Evolutionary conservation across 305 asterid species (phyloP), one percentile per base, ranked within the genome.

Genomic region (Nicotiana rustica): DNA sequence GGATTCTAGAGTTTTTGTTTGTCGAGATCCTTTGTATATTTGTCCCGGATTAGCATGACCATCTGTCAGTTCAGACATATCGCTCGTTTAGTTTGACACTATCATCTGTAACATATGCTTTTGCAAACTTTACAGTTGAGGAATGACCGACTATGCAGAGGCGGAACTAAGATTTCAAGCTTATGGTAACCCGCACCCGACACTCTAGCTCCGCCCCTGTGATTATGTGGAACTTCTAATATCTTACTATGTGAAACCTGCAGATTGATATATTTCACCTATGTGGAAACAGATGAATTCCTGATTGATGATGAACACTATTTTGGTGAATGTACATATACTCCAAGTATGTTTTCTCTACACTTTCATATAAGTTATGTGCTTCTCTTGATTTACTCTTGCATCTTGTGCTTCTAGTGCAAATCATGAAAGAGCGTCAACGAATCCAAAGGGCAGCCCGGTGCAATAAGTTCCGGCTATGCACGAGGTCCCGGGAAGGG

Each of bases 1-100:
- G 68, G 90, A 82, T 79, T 89, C 89, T 52, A 71, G 81, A 41
- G 89, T 70, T 85, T 88, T 87, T 10, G 65, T 82, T 65, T 89
- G 85, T 67, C 81, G 86, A 64, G 86, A 82, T 77, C 89, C 90
- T 69, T 70, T 86, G 68, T 84, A 60, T 69, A 75, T 29, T 86
- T 80, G 87, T 67, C 90, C 89, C 13, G 81, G 82, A 57, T 82
- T 86, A 83, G 87, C 89, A 77, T 84, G 78, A 64, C 79, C 83
- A 69, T 83, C 92, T 87, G 86, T 29, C 49, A 69, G 7, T 57
- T 59, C 76, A 81, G 78, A 78, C 77, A 49, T 21, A 21, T 21
- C 56, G 21, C 21, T 38, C 21, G 36, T 15, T 60, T 78, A 35
- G 81, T n/a, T 41, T n/a, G 3, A 59, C 67, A 35, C 1, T 57